phyloP scores from a whole-genome alignment of 1,284 basidiomycete genomes.

The Leccinum pallidistipes region DNA sequence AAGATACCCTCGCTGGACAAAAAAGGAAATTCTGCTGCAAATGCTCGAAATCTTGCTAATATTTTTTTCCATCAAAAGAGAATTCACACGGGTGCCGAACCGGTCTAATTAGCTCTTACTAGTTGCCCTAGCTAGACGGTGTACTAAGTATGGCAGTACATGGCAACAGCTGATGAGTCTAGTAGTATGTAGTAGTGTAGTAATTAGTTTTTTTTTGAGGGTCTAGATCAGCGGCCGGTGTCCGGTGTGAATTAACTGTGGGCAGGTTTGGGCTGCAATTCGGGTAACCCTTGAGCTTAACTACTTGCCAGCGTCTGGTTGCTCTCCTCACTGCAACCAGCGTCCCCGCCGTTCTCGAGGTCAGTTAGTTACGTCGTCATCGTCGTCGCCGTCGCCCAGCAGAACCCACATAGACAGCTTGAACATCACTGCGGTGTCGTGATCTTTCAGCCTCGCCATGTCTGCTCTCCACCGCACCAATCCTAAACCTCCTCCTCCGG shows the following conservation, averaged over 20 bases:
- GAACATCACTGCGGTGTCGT: not conserved
- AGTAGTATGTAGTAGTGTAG: not conserved
- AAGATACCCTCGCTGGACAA: not conserved
- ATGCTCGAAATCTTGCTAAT: too few species aligned
- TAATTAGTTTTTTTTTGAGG: not conserved
- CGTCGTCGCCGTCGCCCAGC: not conserved
- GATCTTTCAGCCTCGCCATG: conserved; percentile 26
- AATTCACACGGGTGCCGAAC: too few species aligned
- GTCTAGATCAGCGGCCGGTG: not conserved
- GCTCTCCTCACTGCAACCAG: not conserved
- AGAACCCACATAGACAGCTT: not conserved
- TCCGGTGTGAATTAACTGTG: conserved; percentile 16
- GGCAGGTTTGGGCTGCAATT: not conserved
- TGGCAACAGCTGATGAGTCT: too few species aligned
- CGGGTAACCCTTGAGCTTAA: not conserved
- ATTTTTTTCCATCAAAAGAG: too few species aligned
- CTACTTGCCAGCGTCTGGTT: not conserved
- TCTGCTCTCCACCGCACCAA: conserved; percentile 25
- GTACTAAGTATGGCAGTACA: too few species aligned
- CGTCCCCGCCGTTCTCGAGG: conserved; percentile 1
- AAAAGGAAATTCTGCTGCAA: not conserved
- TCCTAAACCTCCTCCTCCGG: conserved; percentile 43
- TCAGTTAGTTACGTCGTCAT: not conserved
- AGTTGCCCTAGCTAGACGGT: too few species aligned
- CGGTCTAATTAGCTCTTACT: too few species aligned